Base-by-base conservation (phyloP, 805 yeast species). In the Starmera dryadoides region DNA sequence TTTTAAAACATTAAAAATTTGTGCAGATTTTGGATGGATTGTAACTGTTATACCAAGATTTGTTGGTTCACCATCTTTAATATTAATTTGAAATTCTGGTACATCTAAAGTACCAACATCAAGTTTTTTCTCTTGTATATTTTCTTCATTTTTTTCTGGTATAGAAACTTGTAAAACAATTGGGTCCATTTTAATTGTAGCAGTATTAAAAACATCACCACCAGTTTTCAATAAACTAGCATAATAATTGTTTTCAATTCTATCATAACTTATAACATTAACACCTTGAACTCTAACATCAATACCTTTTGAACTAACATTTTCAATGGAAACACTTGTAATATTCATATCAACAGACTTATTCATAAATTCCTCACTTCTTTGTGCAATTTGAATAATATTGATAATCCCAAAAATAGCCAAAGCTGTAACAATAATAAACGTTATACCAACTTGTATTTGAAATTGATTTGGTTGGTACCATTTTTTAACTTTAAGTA, bases 1-100 rank as follows among this genome's bases (percentile, higher is more conserved):
- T 37, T 59, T 64, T 14, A 67, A 44, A n/a, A 63, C 42, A 3
- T 56, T 58, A 17, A 63, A 40, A 5, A 63, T 54, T 12, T 63
- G 61, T 4, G 43, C 44, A 0, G 63, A 41, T 32, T 62, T 50
- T 7, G 72, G 72, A 37, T 50, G 52, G 2, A 64, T 42, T 0
- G 58, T 55, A 15, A 64, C 42, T 23, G 50, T 38, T 33, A 64
- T 35, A 19, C 55, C 52, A 28, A 68, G 29, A 0, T 43, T 44
- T 2, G 64, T 59, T 3, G 37, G 35, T 4, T 42, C 36, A 2
- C 50, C 46, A 37, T 65, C 55, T 4, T 42, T 51, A n/a, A 63
- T 59, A 11, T 47, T 46, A 8, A 66, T 61, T 12, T 42, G 37
- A 39, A 68, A 62, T 14, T 62, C 60, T 2, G 65, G 53, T 1